Evolutionary conservation across 2,329 filamentous ascomycete species (phyloP).

Genomic region (Plectosphaerella plurivora): DNA sequence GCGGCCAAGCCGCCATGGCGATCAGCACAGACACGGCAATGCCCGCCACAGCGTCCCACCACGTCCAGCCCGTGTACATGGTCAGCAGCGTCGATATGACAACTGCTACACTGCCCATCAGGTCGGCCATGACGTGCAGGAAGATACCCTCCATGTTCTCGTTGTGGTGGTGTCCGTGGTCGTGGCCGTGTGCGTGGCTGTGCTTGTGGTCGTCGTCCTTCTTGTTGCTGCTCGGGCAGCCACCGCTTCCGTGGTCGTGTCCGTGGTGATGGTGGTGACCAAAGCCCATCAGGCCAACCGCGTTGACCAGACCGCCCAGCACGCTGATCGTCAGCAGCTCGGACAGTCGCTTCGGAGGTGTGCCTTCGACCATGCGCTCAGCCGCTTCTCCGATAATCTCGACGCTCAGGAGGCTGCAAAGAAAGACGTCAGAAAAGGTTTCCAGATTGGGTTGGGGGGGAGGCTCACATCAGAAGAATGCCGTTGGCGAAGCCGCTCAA

Average conservation of each 20-base stretch:
- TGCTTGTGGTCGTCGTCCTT: constrained; percentile 18
- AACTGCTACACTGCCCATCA: constrained; percentile 88
- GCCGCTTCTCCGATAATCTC: constrained; percentile 95
- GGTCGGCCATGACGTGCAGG: constrained; percentile 90
- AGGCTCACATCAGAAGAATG: constrained; percentile 77
- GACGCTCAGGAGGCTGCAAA: constrained; percentile 74
- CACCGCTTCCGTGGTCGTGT: constrained; percentile 35
- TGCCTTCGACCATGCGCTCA: constrained; percentile 79
- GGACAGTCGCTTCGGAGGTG: constrained; percentile 75
- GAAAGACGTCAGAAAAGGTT: background rate
- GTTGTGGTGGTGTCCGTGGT: constrained; percentile 58
- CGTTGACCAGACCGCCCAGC: constrained; percentile 81
- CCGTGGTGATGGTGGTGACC: constrained; percentile 61
- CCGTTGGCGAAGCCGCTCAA: constrained; percentile 95
- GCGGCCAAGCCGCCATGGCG: constrained; percentile 82
- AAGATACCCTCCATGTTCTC: constrained; percentile 99
- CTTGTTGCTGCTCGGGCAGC: constrained; percentile 10
- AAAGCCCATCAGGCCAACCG: constrained; percentile 87
- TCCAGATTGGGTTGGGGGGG: background rate
- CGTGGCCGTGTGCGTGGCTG: constrained; percentile 35
- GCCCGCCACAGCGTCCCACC: constrained; percentile 92
- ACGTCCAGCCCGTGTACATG: constrained; percentile 82
- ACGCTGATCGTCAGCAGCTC: constrained; percentile 88
- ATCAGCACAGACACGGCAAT: constrained; percentile 92
- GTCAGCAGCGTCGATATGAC: constrained; percentile 88